phyloP scores from a whole-genome alignment of 768 basidiomycete genomes.

The Suillus subalutaceus region DNA sequence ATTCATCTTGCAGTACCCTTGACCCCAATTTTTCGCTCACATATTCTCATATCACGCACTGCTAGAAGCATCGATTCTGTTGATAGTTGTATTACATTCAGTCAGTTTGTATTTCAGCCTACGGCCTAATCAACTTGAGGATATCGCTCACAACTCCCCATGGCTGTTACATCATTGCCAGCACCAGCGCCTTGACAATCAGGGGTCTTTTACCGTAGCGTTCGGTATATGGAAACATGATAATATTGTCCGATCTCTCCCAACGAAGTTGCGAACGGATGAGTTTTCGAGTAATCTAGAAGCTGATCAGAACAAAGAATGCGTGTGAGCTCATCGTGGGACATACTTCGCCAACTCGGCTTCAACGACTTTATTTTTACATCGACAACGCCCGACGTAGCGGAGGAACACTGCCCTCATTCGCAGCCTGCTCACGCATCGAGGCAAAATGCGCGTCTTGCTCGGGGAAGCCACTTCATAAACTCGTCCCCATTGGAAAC shows the following conservation, averaged over 20 bases:
- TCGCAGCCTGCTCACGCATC: conserved; percentile 75
- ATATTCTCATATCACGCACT: background rate
- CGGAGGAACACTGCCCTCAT: conserved; percentile 82
- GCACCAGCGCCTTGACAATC: conserved; percentile 97
- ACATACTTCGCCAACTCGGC: conserved; percentile 90
- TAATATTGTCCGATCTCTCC: conserved; percentile 96
- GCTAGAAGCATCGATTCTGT: background rate
- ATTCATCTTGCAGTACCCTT: conserved; percentile 68
- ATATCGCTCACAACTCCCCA: conserved; percentile 93
- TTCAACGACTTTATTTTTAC: conserved; percentile 69
- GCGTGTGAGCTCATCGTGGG: conserved; percentile 13
- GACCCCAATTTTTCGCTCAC: conserved; percentile 22
- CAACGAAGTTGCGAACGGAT: conserved; percentile 95
- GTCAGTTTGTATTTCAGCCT: conserved; percentile 8
- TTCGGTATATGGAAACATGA: conserved; percentile 90
- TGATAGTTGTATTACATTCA: conserved; percentile 5
- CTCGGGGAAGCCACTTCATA: conserved; percentile 69
- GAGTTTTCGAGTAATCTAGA: conserved; percentile 79
- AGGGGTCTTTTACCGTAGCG: conserved; percentile 88
- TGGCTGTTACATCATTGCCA: conserved; percentile 97
- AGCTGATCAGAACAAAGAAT: conserved; percentile 8
- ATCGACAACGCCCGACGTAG: conserved; percentile 93
- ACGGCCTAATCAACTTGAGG: conserved; percentile 49
- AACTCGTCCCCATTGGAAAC: conserved; percentile 82
- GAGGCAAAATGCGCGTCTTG: conserved; percentile 81